Evolutionary conservation across 306 rosid species (phyloP).

Genomic region (Gynostemma pentaphyllum): DNA sequence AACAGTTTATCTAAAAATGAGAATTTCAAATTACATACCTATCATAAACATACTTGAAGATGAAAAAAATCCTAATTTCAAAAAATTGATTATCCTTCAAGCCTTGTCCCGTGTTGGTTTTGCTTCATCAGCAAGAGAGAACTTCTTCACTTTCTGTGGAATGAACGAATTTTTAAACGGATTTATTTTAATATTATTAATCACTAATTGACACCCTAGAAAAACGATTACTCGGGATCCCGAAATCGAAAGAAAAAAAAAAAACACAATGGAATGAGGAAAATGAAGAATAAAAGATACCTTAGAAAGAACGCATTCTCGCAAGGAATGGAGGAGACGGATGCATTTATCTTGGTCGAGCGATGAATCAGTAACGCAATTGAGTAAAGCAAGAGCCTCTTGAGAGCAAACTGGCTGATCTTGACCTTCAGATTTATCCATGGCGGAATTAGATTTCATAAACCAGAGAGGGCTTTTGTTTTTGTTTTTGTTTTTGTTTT

Average conservation of each 20-base stretch:
- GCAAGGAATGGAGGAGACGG: conserved; percentile 47
- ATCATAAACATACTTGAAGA: background rate
- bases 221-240: too few species aligned
- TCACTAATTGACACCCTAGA: too few species aligned
- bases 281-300: conserved; percentile 18
- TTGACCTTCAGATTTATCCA: conserved; percentile 26
- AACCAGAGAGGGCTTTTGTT: background rate
- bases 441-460: conserved; percentile 12
- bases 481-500: too few species aligned
- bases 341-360: conserved; percentile 57
- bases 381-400: conserved; percentile 65
- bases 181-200: too few species aligned
- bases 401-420: conserved; percentile 46
- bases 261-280: background rate
- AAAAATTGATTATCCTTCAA: conserved; percentile 25
- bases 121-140: conserved; percentile 50
- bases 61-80: conserved; percentile 2
- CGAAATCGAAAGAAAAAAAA: too few species aligned
- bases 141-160: conserved; percentile 84
- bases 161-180: conserved; percentile 10
- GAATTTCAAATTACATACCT: background rate
- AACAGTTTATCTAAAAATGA: background rate
- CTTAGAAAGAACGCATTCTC: conserved; percentile 61
- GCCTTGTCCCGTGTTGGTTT: conserved; percentile 28
- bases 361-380: conserved; percentile 58